phyloP scores from a whole-genome alignment of 2,329 filamentous ascomycete species.

The Bipolaris zeicola region DNA sequence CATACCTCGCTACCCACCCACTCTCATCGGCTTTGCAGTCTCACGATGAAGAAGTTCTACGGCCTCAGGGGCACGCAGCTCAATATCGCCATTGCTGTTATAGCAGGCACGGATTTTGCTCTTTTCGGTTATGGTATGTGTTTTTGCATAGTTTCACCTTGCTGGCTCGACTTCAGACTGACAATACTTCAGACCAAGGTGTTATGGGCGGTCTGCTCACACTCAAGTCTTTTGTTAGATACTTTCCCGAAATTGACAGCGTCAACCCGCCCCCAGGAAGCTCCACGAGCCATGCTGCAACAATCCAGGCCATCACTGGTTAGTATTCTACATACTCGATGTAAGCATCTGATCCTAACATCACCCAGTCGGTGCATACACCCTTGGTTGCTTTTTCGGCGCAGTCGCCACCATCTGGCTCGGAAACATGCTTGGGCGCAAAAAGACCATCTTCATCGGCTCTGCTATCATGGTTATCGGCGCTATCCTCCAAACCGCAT shows the following conservation, averaged over 20 bases:
- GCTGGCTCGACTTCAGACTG: slow-evolving; percentile 7
- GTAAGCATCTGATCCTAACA: slow-evolving; percentile 20
- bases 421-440: slow-evolving; percentile 64
- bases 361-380: slow-evolving; percentile 38
- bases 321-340: slow-evolving; percentile 9
- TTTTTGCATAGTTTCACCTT: not conserved
- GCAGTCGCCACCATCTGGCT: slow-evolving; percentile 53
- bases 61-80: slow-evolving; percentile 69
- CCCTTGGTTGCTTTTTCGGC: slow-evolving; percentile 53
- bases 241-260: slow-evolving; percentile 52
- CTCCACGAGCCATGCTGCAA: slow-evolving; percentile 44
- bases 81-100: slow-evolving; percentile 70
- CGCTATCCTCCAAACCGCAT: slow-evolving; percentile 62
- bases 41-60: slow-evolving; percentile 57
- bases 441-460: slow-evolving; percentile 65
- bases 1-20: not conserved
- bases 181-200: slow-evolving; percentile 34
- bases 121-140: slow-evolving; percentile 64
- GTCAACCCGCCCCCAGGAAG: slow-evolving; percentile 41
- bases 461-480: slow-evolving; percentile 64
- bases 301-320: slow-evolving; percentile 51
- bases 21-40: not conserved
- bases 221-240: slow-evolving; percentile 63
- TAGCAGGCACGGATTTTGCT: slow-evolving; percentile 75
- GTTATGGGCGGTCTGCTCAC: slow-evolving; percentile 73